phyloP scores from a whole-genome alignment of 2,329 filamentous ascomycete species.

The Fusarium sp. region DNA sequence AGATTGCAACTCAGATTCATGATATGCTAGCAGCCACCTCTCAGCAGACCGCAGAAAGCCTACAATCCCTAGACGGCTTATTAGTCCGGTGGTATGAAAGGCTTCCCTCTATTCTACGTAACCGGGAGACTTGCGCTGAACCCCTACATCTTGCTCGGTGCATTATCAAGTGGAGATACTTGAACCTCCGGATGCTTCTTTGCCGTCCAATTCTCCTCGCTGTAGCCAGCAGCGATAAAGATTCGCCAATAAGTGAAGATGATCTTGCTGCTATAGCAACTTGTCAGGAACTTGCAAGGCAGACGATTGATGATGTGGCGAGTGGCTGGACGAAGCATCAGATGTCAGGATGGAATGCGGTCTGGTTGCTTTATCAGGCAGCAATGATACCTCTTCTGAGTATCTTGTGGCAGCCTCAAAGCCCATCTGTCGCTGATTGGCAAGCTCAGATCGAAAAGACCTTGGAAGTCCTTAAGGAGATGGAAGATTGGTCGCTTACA shows the following conservation, averaged over 20 bases:
- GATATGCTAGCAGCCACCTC: background rate
- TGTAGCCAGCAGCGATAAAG: background rate
- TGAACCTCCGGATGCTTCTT: background rate
- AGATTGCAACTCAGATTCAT: background rate
- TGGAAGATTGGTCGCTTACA: background rate
- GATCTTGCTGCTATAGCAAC: background rate
- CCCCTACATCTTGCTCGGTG: background rate
- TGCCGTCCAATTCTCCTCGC: background rate
- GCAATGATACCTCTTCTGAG: background rate
- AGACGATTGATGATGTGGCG: background rate
- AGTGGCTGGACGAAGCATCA: background rate
- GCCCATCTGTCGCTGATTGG: background rate
- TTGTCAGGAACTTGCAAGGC: background rate
- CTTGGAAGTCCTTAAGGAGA: background rate
- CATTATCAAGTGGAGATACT: background rate
- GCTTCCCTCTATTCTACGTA: background rate
- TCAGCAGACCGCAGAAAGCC: background rate
- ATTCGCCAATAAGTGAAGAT: background rate
- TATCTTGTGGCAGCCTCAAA: background rate
- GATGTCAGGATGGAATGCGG: background rate
- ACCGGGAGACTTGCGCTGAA: background rate
- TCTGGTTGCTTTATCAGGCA: background rate
- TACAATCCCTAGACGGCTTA: background rate
- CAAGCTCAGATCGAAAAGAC: background rate
- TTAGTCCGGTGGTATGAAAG: background rate